Percentiles rank a stretch among this genome's conserved stretches.
These are phyloP conservation scores for Cladosporium sp. DNA, from an alignment of 2,329 filamentous ascomycete genomes.

Conservation along the genomic window DNA sequence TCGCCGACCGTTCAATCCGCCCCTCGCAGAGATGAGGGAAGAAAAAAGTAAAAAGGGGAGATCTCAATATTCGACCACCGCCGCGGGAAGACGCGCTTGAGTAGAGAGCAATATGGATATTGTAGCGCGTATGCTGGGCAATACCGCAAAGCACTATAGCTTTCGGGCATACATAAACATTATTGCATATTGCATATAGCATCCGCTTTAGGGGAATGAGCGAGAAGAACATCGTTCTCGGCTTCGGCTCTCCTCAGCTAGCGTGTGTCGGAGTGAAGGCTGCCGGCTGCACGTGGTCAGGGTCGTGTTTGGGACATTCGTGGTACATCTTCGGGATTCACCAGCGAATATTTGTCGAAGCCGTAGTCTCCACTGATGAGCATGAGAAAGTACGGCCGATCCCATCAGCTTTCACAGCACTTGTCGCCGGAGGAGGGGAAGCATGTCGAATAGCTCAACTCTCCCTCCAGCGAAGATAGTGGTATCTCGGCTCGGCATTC, in stretches of 20 bases:
- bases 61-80: neutral
- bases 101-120: neutral
- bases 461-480: neutral
- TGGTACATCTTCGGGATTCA: neutral
- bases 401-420: neutral
- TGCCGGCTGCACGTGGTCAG: constrained; percentile 3
- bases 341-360: neutral
- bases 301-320: neutral
- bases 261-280: neutral
- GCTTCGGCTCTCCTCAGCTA: constrained; percentile 12
- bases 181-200: neutral
- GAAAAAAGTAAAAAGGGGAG: constrained; percentile 2
- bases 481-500: neutral
- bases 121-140: neutral
- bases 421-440: neutral
- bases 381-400: neutral
- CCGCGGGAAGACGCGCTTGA: neutral
- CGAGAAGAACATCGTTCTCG: neutral
- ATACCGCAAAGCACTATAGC: neutral
- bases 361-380: neutral
- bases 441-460: neutral
- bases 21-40: neutral
- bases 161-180: neutral
- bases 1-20: neutral
- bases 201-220: neutral